Base-by-base conservation (phyloP, 208 protist genomes). In the Leishmania aethiopica region DNA sequence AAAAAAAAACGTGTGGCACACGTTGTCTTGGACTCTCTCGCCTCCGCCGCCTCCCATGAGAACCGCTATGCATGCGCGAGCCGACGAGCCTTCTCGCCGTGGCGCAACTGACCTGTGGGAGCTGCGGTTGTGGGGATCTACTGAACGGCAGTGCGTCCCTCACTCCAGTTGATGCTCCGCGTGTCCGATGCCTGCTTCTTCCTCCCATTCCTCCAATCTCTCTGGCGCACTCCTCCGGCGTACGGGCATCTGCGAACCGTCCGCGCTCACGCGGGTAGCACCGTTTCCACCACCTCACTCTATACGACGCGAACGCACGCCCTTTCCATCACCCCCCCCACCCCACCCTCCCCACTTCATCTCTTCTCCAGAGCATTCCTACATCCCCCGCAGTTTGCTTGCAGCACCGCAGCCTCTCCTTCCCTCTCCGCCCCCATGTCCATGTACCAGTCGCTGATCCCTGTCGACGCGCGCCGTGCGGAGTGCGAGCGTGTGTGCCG, bases 401-500 rank as follows among this genome's bases (percentile, higher is more conserved):
- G 32, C 62, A 25, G 7, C 62, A 25, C 62, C 32, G n/a, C 62
- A 69, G 5, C 62, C 62, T 55, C 19, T 32, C 28, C 72, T 10
- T 11, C 45, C 1, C 51, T 22, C 45, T 7, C 60, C 17, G 55
- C 62, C 70, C 67, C 15, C 28, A 75, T 86, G 47, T 81, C 77
- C 49, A 42, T 53, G 42, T 59, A 72, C 75, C 75, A 77, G 53
- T 78, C 71, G 45, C 62, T 81, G 40, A 49, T 76, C 45, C 40
- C 78, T 22, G 42, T 0, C 45, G 80, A 51, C 59, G 67, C 64
- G 19, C 79, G 79, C 55, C 59, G 51, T 10, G 71, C 73, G 22
- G 75, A 86, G 60, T 83, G 77, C 83, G 62, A 66, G 79, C 62
- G 79, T 13, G 75, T 82, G 70, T 57, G 37, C 71, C 74, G 57